Conservation (phyloP, 108 stramenopile genomes). For the Cyclotella baltica region DNA sequence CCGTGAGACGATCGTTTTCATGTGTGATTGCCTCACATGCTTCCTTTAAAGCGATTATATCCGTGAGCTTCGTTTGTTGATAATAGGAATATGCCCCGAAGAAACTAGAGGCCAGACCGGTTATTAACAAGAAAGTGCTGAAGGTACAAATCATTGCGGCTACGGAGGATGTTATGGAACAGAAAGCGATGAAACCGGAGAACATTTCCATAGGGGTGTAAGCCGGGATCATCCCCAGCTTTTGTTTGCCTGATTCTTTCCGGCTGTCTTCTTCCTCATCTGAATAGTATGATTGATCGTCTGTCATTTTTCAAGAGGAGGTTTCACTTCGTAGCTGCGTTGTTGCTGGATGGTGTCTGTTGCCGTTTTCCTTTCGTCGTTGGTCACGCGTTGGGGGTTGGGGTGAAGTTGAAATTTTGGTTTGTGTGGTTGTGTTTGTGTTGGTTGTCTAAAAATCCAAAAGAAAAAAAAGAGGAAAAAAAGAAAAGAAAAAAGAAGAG, state of each 20-base stretch:
- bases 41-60: conserved; percentile 72
- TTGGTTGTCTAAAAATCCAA: no score
- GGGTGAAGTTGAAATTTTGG: no score
- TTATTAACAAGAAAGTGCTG: neutral
- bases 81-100: conserved; percentile 75
- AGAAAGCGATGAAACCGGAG: neutral
- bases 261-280: neutral
- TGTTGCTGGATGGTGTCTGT: no score
- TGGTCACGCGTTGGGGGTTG: no score
- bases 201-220: neutral
- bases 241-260: no score
- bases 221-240: neutral
- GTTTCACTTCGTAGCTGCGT: no score
- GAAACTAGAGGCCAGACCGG: conserved; percentile 56
- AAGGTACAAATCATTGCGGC: neutral
- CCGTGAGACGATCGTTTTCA: conserved; percentile 65
- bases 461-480: no score
- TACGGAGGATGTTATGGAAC: neutral
- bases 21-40: conserved; percentile 57
- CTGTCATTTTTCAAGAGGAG: no score
- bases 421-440: no score
- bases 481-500: no score
- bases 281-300: no score
- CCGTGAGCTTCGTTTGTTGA: conserved; percentile 80
- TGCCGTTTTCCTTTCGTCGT: no score